Base-by-base conservation (phyloP, 176 grass and related monocot genomes). In the Thinopyrum elongatum region DNA sequence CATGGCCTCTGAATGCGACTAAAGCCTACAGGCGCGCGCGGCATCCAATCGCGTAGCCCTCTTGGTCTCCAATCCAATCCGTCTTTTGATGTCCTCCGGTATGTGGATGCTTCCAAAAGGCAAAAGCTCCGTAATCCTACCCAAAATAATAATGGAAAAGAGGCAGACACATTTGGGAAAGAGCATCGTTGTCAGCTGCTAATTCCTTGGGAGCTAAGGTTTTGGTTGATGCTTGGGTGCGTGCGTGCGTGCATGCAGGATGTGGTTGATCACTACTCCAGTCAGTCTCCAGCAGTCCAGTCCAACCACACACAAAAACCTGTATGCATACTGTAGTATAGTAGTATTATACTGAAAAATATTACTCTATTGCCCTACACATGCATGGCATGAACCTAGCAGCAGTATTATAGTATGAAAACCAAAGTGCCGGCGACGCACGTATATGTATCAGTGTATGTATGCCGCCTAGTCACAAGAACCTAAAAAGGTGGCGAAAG, bases 131-230 rank as follows among this genome's bases (percentile, higher is more conserved):
- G 73, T 65, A 65, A 65, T 30, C 79, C 73, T 86, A 86, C 81
- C 88, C n/a, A 16, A 15, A 61, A 8, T 22, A 74, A 80, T 29
- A 33, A 80, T 70, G 64, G 16, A 91, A 87, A 87, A 80, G 81
- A 39, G 1, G 3, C 76, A 25, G n/a, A 26, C 83, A 78, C 83
- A 84, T 75, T 80, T 80, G 81, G 36, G 15, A 84, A 60, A 90
- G 76, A 84, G 12, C 16, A 84, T 84, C 59, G 30, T 63, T 76
- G 76, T 84, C 85, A 84, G 11, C 47, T 41, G 74, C 85, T 84
- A 84, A 63, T 87, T 87, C 81, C 89, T 91, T 91, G 89, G 76
- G 49, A 80, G 89, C 81, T 87, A 91, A 91, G 89, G 76, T 81
- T 91, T 84, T 76, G 61, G 28, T 30, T 7, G 70, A 70, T 79